Conservation (phyloP, 352 stramenopile species). For the Phytophthora megakarya region DNA sequence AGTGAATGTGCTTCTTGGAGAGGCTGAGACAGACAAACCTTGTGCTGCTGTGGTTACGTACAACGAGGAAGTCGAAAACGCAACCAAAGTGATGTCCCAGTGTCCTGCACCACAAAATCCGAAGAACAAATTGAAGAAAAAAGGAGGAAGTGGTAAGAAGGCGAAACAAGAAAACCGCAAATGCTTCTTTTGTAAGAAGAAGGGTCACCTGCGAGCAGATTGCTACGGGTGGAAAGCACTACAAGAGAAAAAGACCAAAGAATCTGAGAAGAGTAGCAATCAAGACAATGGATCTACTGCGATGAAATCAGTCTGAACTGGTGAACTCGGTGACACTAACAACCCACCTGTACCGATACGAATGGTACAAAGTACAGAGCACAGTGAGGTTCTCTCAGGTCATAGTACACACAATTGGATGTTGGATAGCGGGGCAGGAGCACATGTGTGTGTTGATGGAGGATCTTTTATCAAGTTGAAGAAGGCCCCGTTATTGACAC, state of each 20-base stretch:
- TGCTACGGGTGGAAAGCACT: conserved; percentile 11
- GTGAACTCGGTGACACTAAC: background rate
- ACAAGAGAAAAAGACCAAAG: conserved; percentile 1
- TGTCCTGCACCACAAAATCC: background rate
- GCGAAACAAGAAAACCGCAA: conserved; percentile 1
- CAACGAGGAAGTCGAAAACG: background rate
- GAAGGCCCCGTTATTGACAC: conserved; percentile 4
- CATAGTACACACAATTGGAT: conserved; percentile 5
- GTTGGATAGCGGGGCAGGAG: conserved; percentile 11
- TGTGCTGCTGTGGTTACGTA: background rate
- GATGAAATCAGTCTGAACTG: conserved; percentile 9
- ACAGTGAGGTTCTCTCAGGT: background rate
- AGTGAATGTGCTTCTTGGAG: conserved; percentile 9
- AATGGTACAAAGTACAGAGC: background rate
- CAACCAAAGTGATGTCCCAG: conserved; percentile 1
- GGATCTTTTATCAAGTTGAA: conserved; percentile 3
- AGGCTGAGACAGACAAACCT: conserved; percentile 10
- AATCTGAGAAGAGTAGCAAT: background rate
- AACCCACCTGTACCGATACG: conserved; percentile 15
- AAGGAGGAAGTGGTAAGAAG: conserved; percentile 3
- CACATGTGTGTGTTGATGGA: conserved; percentile 11
- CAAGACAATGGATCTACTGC: background rate
- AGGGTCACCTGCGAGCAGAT: conserved; percentile 1
- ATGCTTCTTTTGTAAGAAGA: conserved; percentile 17
- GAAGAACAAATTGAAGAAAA: conserved; percentile 19